These are phyloP conservation scores for Podaxis carcinomalis DNA, from an alignment of 768 basidiomycete genomes.

Conservation along the genomic window DNA sequence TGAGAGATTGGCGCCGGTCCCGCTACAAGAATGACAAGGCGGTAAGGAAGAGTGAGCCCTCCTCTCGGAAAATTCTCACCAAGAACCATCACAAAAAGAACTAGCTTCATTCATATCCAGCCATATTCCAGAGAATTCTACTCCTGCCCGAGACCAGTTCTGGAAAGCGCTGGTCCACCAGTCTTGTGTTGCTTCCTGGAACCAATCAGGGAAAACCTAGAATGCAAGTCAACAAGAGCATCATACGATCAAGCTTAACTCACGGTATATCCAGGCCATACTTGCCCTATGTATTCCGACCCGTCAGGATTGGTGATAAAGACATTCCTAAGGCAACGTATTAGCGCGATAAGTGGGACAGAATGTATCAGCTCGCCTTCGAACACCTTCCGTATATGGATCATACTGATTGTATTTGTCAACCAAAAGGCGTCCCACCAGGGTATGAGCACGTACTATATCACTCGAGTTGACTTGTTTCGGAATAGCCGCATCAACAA, in stretches of 20 bases:
- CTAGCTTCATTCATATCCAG: conserved; percentile 32
- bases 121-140: conserved; percentile 30
- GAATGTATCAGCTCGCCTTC: conserved; percentile 35
- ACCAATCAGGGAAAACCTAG: conserved; percentile 29
- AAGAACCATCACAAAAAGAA: conserved; percentile 31
- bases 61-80: conserved; percentile 18
- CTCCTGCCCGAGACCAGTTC: conserved; percentile 25
- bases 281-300: conserved; percentile 66
- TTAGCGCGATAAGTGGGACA: background rate
- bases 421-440: background rate
- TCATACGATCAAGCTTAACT: conserved; percentile 4
- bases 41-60: background rate
- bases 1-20: conserved; percentile 51
- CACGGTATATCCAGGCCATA: conserved; percentile 76
- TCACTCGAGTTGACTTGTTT: conserved; percentile 57
- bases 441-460: conserved; percentile 37
- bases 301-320: conserved; percentile 77
- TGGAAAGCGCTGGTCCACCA: conserved; percentile 30
- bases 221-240: background rate
- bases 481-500: conserved; percentile 61
- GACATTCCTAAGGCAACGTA: conserved; percentile 39
- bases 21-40: conserved; percentile 30
- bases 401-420: conserved; percentile 43
- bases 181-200: conserved; percentile 23
- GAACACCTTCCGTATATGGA: conserved; percentile 59